Evolutionary conservation across 2,329 filamentous ascomycete genomes (phyloP), one percentile per base, ranked within the genome.

Genomic region (Cytospora schulzeri): DNA sequence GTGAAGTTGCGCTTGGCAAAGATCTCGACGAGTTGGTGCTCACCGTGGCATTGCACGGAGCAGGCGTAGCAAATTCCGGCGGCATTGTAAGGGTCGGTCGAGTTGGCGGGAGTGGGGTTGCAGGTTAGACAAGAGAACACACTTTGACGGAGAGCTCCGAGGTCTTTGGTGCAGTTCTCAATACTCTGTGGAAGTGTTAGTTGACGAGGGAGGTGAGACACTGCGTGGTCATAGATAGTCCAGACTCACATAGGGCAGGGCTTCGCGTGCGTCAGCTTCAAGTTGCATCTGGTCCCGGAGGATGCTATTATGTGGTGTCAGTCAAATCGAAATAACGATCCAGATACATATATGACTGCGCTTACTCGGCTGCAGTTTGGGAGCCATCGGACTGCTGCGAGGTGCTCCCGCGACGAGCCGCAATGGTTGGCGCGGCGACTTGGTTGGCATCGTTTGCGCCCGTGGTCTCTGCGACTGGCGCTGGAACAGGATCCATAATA

Each of bases 31-130:
- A 99, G 87, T 1, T 85, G 91, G 75, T 99, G 95, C 73, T 98
- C 93, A 70, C 95, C 94, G 73, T 99, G 95, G 75, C 95, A 99
- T 71, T 94, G 91, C 65, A 99, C 92, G 8, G 94, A 97, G 79
- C 95, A 99, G 26, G 93, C 91, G 73, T 99, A 99, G 81, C 95
- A 99, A 63, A 99, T 87, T 29, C 91, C 95, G 3, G 94, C 95
- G 8, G 90, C 82, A 9, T 81, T 85, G 75, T 90, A 91, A 0
- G 88, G 80, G 57, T 88, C 87, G 52, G 84, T 80, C 1, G 83
- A 73, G 53, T 85, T 84, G 3, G 81, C 72, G 1, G 93, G 91
- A 11, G 91, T 86, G 11, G 95, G 93, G 67, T 93, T 96, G 81
- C 95, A 99, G 14, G 94, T 98, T 54, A 98, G 78, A 71, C 95